Evolutionary conservation across 176 grass and related monocot genomes (phyloP).

Genomic region (Luzula sylvatica): DNA sequence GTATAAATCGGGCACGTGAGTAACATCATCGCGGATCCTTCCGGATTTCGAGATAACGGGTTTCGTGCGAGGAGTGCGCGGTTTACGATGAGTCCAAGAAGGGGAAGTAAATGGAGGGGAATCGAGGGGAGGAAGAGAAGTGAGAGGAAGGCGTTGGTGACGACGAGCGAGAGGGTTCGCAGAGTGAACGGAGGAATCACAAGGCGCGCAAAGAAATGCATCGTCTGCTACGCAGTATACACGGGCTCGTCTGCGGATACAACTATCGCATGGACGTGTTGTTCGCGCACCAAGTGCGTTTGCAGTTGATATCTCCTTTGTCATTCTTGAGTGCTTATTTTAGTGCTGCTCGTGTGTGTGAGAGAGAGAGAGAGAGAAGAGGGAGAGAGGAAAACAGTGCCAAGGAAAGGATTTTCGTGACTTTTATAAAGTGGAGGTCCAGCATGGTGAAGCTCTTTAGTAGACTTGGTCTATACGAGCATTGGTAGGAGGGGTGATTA

Average conservation of each 20-base stretch:
- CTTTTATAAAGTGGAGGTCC: constrained; percentile 9
- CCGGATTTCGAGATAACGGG: constrained; percentile 25
- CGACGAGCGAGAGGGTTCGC: constrained; percentile 75
- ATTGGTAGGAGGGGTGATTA: too few species aligned
- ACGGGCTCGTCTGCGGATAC: constrained; percentile 61
- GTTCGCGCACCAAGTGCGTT: constrained; percentile 44
- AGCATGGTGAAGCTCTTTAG: too few species aligned
- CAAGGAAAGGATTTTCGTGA: neutral
- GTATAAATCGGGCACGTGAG: constrained; percentile 44
- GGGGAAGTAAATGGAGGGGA: constrained; percentile 18
- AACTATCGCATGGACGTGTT: constrained; percentile 62
- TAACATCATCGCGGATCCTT: neutral
- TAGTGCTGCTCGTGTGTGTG: neutral
- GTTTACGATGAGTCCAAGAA: constrained; percentile 57
- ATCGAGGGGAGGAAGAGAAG: constrained; percentile 15
- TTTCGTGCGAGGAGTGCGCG: constrained; percentile 68
- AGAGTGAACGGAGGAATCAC: constrained; percentile 76
- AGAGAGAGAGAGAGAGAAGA: neutral
- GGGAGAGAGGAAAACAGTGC: constrained; percentile 4
- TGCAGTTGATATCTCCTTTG: constrained; percentile 17
- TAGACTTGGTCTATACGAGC: too few species aligned
- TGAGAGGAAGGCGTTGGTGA: constrained; percentile 59
- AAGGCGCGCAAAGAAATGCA: constrained; percentile 67
- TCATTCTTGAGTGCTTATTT: constrained; percentile 1
- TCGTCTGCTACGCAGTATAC: constrained; percentile 75